These are phyloP conservation scores for Paecilomyces niveus DNA, from an alignment of 2,329 filamentous ascomycete species.

Conservation along the genomic window DNA sequence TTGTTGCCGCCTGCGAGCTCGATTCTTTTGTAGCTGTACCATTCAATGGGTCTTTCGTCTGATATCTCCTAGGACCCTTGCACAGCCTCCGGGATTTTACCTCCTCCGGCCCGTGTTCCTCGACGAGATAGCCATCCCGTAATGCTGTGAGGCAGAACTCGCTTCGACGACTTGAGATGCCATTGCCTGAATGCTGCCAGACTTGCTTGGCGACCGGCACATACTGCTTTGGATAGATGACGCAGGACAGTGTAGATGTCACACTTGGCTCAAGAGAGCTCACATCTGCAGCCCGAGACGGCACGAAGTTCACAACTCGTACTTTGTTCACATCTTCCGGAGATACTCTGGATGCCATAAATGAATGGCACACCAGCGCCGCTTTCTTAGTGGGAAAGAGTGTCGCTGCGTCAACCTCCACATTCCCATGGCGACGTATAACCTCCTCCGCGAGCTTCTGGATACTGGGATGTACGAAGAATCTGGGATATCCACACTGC, in stretches of 20 bases:
- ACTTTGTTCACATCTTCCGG: slow-evolving; percentile 40
- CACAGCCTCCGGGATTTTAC: slow-evolving; percentile 29
- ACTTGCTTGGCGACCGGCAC: slow-evolving; percentile 80
- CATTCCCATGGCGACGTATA: slow-evolving; percentile 47
- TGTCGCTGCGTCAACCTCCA: slow-evolving; percentile 60
- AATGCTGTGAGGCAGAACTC: slow-evolving; percentile 80
- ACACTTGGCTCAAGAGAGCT: slow-evolving; percentile 24
- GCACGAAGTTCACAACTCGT: slow-evolving; percentile 46
- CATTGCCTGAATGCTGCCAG: slow-evolving; percentile 95
- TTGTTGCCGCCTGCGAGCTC: slow-evolving; percentile 20
- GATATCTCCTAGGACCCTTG: slow-evolving; percentile 77
- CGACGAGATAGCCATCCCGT: slow-evolving; percentile 58
- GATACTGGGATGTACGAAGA: slow-evolving; percentile 86
- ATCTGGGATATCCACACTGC: slow-evolving; percentile 88
- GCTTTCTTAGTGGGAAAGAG: slow-evolving; percentile 68
- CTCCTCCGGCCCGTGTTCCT: slow-evolving; percentile 30
- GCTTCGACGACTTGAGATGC: slow-evolving; percentile 80
- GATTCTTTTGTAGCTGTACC: slow-evolving; percentile 22
- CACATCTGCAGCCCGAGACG: slow-evolving; percentile 59
- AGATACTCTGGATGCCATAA: slow-evolving; percentile 49
- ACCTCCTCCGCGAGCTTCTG: slow-evolving; percentile 65
- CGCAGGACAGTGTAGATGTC: slow-evolving; percentile 57
- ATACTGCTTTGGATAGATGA: slow-evolving; percentile 62
- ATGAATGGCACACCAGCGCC: slow-evolving; percentile 67
- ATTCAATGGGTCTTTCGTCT: slow-evolving; percentile 53